Percentiles rank a stretch among this genome's conserved stretches.
phyloP scores from a whole-genome alignment of 805 yeast genomes.

The Hanseniaspora vineae region DNA sequence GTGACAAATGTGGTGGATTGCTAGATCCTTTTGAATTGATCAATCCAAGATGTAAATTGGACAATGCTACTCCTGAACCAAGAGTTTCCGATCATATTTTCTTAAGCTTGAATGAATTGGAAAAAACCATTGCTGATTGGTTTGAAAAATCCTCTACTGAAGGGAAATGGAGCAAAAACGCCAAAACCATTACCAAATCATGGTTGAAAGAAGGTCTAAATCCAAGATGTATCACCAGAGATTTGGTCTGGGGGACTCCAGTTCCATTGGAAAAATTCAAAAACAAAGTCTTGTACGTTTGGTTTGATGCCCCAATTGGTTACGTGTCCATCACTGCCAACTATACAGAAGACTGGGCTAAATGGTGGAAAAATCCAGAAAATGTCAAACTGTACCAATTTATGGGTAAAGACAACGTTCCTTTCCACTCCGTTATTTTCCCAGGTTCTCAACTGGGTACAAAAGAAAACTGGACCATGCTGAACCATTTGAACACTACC shows the following conservation, averaged over 20 bases:
- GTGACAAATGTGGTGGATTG: slow-evolving; percentile 89
- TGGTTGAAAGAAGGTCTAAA: slow-evolving; percentile 91
- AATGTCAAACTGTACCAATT: slow-evolving; percentile 83
- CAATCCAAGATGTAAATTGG: slow-evolving; percentile 91
- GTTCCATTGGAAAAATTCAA: slow-evolving; percentile 82
- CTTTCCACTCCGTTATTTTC: slow-evolving; percentile 97
- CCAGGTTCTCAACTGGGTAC: slow-evolving; percentile 91
- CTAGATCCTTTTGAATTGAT: slow-evolving; percentile 88
- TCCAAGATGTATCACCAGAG: slow-evolving; percentile 95
- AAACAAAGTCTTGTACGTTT: slow-evolving; percentile 88
- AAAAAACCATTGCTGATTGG: slow-evolving; percentile 66
- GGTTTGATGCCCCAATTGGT: slow-evolving; percentile 99
- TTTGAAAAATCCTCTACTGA: slow-evolving; percentile 47
- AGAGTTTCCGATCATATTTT: slow-evolving; percentile 78
- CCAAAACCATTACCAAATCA: slow-evolving; percentile 74
- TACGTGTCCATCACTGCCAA: slow-evolving; percentile 93
- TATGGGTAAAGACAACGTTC: slow-evolving; percentile 99
- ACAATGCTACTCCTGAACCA: slow-evolving; percentile 67
- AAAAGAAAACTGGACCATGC: slow-evolving; percentile 74
- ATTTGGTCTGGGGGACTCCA: slow-evolving; percentile 96
- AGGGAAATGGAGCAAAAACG: slow-evolving; percentile 88
- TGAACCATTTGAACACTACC: slow-evolving; percentile 84
- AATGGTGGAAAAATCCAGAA: slow-evolving; percentile 95
- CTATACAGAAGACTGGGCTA: slow-evolving; percentile 66
- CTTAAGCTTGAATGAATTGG: slow-evolving; percentile 71